phyloP scores from a whole-genome alignment of 2,329 filamentous ascomycete genomes.

The Cercospora zeina region DNA sequence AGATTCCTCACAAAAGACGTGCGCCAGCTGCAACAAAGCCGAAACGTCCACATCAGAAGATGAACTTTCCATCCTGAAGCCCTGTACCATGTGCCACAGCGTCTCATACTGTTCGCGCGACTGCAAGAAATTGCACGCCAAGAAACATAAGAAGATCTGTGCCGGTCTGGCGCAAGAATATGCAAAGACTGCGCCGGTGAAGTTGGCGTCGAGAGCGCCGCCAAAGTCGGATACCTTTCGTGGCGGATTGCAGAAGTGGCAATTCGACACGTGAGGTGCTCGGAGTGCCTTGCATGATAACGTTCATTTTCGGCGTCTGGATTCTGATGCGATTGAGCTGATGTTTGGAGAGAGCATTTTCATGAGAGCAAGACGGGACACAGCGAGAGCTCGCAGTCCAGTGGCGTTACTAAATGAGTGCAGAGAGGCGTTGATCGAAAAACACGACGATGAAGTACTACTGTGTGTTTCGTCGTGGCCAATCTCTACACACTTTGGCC shows the following conservation, averaged over 20 bases:
- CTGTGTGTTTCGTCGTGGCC: too few relatives aligned
- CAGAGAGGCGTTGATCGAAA: too few relatives aligned
- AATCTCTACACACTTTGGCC: too few relatives aligned
- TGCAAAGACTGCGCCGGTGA: slow-evolving; percentile 42
- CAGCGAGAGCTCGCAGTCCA: too few relatives aligned
- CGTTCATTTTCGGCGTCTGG: too few relatives aligned
- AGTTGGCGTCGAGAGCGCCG: slow-evolving; percentile 41
- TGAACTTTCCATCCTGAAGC: slow-evolving; percentile 34
- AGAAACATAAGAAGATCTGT: slow-evolving; percentile 46
- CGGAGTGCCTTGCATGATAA: too few relatives aligned
- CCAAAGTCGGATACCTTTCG: slow-evolving; percentile 39
- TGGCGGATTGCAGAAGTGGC: slow-evolving; percentile 46
- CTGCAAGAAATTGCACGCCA: slow-evolving; percentile 45
- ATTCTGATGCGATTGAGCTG: too few relatives aligned
- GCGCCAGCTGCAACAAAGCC: slow-evolving; percentile 23
- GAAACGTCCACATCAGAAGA: slow-evolving; percentile 25
- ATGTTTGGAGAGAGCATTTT: too few relatives aligned
- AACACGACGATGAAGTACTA: too few relatives aligned
- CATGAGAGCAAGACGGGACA: too few relatives aligned
- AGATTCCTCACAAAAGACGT: slow-evolving; percentile 7
- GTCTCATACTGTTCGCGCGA: slow-evolving; percentile 45
- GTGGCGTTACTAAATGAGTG: too few relatives aligned
- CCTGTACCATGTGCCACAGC: slow-evolving; percentile 45
- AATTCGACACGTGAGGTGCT: slow-evolving; percentile 39
- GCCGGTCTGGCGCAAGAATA: slow-evolving; percentile 44